These are phyloP conservation scores for Penicillium sp. DNA, from an alignment of 2,329 filamentous ascomycete genomes.

Conservation along the genomic window DNA sequence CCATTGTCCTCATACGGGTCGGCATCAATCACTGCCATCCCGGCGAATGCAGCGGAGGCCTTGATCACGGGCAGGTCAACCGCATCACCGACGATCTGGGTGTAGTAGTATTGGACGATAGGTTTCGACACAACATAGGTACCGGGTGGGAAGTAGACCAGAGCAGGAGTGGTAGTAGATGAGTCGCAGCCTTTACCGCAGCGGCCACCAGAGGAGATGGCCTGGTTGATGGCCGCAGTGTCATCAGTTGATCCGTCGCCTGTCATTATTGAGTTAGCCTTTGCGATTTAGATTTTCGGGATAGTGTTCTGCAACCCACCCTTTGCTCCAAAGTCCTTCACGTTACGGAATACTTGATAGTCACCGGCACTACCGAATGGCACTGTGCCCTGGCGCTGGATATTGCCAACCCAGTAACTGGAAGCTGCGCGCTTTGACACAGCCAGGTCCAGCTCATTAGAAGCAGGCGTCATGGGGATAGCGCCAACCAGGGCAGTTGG, in stretches of 20 bases:
- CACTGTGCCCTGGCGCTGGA: slow-evolving; percentile 68
- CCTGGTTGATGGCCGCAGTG: slow-evolving; percentile 82
- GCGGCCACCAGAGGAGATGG: slow-evolving; percentile 74
- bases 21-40: slow-evolving; percentile 86
- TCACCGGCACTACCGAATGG: slow-evolving; percentile 59
- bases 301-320: slow-evolving; percentile 50
- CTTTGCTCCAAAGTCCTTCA: slow-evolving; percentile 72
- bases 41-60: slow-evolving; percentile 69
- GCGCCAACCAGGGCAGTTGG: slow-evolving; percentile 34
- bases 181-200: slow-evolving; percentile 84
- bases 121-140: slow-evolving; percentile 81
- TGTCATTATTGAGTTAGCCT: slow-evolving; percentile 30
- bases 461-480: slow-evolving; percentile 26
- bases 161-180: slow-evolving; percentile 75
- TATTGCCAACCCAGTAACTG: slow-evolving; percentile 71
- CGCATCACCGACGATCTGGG: slow-evolving; percentile 85
- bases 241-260: slow-evolving; percentile 75
- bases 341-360: slow-evolving; percentile 77
- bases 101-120: slow-evolving; percentile 87
- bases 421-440: slow-evolving; percentile 33
- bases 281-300: background rate
- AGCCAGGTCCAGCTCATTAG: slow-evolving; percentile 14
- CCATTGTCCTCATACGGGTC: slow-evolving; percentile 76
- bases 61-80: slow-evolving; percentile 72
- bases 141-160: slow-evolving; percentile 90